Conservation (phyloP, 495 filamentous ascomycete genomes). For the Cetradonia linearis region DNA sequence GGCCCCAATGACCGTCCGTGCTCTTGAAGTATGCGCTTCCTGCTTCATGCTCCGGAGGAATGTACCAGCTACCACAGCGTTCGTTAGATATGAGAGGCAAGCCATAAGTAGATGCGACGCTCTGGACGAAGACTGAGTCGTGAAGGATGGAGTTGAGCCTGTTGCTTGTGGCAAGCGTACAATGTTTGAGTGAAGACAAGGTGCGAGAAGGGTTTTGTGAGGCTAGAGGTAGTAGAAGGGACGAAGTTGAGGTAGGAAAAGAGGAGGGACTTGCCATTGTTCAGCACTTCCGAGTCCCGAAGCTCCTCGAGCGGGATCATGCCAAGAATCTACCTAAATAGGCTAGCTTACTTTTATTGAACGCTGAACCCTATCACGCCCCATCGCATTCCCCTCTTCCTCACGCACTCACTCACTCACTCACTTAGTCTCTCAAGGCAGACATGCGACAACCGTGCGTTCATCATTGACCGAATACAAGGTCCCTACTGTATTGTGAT, state of each 20-base stretch:
- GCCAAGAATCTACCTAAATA: not conserved
- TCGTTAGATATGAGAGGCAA: constrained; percentile 91
- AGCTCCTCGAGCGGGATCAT: not conserved
- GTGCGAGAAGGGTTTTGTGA: constrained; percentile 26
- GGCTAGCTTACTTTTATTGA: not conserved
- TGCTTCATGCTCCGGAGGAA: constrained; percentile 51
- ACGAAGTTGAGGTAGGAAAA: constrained; percentile 9
- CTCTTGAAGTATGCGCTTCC: constrained; percentile 92
- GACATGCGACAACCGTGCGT: not conserved
- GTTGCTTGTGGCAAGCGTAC: constrained; percentile 69
- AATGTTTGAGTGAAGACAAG: constrained; percentile 39
- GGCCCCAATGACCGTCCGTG: constrained; percentile 83
- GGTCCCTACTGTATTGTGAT: not conserved
- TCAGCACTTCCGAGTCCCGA: not conserved
- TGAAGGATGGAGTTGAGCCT: constrained; percentile 62
- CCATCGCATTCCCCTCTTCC: not conserved
- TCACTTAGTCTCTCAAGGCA: not conserved
- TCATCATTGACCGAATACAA: not conserved
- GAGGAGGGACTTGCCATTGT: not conserved
- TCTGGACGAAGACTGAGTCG: constrained; percentile 57
- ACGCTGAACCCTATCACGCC: too few relatives aligned
- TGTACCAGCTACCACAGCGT: constrained; percentile 93
- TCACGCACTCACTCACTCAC: not conserved
- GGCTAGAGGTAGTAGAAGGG: constrained; percentile 5
- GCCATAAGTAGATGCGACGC: constrained; percentile 40